These are phyloP conservation scores for Fusarium sp. DNA, from an alignment of 2,329 filamentous ascomycete species.

Conservation along the genomic window DNA sequence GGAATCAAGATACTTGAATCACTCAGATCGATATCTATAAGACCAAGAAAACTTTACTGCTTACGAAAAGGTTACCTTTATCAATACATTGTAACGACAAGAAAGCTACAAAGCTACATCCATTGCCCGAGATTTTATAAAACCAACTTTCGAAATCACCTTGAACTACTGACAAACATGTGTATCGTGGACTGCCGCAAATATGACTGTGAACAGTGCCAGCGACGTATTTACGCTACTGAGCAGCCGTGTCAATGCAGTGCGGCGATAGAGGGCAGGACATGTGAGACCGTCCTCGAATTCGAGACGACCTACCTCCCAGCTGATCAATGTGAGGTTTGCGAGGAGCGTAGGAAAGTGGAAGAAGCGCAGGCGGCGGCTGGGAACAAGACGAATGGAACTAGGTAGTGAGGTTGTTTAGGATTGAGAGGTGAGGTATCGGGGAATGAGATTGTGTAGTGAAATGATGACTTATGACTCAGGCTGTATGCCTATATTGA, in stretches of 20 bases:
- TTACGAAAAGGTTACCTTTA: too few relatives aligned
- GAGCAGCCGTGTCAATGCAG: slow-evolving; percentile 19
- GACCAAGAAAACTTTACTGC: neutral
- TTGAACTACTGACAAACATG: slow-evolving; percentile 5
- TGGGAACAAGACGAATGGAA: neutral
- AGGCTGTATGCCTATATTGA: neutral
- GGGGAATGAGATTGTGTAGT: neutral
- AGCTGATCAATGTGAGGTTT: slow-evolving; percentile 27
- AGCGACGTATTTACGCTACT: slow-evolving; percentile 18
- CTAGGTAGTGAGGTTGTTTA: neutral
- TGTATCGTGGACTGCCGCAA: slow-evolving; percentile 20
- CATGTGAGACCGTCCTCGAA: slow-evolving; percentile 10
- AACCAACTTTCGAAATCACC: neutral
- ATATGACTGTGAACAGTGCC: slow-evolving; percentile 34
- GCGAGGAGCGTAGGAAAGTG: slow-evolving; percentile 22
- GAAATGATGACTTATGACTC: slow-evolving; percentile 1
- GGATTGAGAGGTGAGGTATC: neutral
- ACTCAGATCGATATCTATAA: neutral
- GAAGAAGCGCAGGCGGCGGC: slow-evolving; percentile 10
- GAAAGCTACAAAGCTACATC: neutral
- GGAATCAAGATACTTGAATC: neutral
- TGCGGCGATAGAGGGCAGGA: neutral
- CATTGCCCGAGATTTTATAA: neutral
- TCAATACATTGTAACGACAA: neutral
- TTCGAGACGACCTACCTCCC: slow-evolving; percentile 24